Evolutionary conservation across 768 basidiomycete species (phyloP), one percentile per base, ranked within the genome.

Genomic region (Coprinopsis cinerea): DNA sequence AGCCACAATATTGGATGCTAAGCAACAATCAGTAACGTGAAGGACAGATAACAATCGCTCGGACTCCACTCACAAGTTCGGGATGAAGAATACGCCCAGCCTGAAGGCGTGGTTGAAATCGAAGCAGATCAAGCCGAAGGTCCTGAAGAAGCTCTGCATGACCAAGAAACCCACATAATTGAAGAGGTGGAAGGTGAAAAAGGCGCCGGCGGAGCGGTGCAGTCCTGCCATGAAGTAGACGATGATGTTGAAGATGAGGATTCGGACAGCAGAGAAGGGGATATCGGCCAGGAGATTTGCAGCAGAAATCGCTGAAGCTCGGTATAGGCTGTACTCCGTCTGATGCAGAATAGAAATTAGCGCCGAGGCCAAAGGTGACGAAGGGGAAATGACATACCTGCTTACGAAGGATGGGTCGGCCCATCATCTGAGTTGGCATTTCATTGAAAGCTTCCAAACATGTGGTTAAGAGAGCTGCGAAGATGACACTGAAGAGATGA

Each of bases 91-190:
- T 35, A 72, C 77, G 26, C 74, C 78, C 24, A 79, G 70, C 50
- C 69, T 69, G 64, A 76, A 74, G 1, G 76, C 74, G 1, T 69
- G 56, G 53, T 76, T 67, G 53, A 75, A 75, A 50, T 69, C 73
- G 35, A 68, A 69, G 59, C 73, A 75, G 14, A 77, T 59, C 17
- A 75, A 62, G 25, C 85, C 85, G 50, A 87, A 76, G 0, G 81
- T 81, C 34, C 89, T 71, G 79, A 93, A 95, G 73, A 92, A 88
- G 0, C 82, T 86, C 65, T 88, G 85, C 81, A 92, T 85, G 20
- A 79, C 64, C 45, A 91, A 69, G 63, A 78, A 88, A 1, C 79
- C 76, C 22, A 78, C 17, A 53, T 85, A 85, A 44, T 74, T 73
- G 64, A 86, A 74, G 18, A 92, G 64, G 61, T 83, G 81, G 69